phyloP scores from a whole-genome alignment of 208 protist species.

The Kentomonas sorsogonicus region DNA sequence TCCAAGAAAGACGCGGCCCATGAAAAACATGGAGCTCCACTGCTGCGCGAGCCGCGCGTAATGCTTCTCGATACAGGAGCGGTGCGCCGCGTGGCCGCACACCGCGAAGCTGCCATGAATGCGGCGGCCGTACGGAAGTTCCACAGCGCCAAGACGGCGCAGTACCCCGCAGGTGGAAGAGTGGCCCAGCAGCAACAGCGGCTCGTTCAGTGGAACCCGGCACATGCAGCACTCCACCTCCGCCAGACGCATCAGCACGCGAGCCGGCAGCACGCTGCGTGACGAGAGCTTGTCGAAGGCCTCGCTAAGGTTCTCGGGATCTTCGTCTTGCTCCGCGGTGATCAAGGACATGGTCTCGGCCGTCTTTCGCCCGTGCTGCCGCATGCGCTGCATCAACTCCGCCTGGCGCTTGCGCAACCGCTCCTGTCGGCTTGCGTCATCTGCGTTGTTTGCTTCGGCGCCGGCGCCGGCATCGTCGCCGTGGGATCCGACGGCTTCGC shows the following conservation, averaged over 20 bases:
- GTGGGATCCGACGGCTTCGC: too few relatives aligned
- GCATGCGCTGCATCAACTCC: too few relatives aligned
- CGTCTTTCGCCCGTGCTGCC: too few relatives aligned
- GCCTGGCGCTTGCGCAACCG: too few relatives aligned
- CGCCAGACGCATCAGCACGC: conserved; percentile 40
- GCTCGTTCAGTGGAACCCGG: conserved; percentile 25
- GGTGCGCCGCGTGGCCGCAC: conserved; percentile 70
- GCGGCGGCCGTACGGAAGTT: conserved; percentile 19
- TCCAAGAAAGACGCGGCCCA: conserved; percentile 33
- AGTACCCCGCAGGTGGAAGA: conserved; percentile 45
- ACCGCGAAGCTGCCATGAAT: conserved; percentile 47
- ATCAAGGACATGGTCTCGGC: background rate
- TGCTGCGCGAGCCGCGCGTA: conserved; percentile 36
- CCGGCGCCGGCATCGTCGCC: too few relatives aligned
- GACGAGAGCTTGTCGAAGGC: background rate
- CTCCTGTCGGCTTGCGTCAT: too few relatives aligned
- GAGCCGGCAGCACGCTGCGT: background rate
- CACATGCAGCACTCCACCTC: conserved; percentile 71
- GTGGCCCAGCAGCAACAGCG: conserved; percentile 56
- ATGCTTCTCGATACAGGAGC: conserved; percentile 46
- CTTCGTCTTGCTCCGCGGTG: background rate
- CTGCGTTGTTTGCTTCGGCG: too few relatives aligned
- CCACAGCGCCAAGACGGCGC: conserved; percentile 14
- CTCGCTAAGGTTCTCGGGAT: background rate
- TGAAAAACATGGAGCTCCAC: conserved; percentile 32